phyloP scores from a whole-genome alignment of 768 basidiomycete species.

The Daedalea quercina region DNA sequence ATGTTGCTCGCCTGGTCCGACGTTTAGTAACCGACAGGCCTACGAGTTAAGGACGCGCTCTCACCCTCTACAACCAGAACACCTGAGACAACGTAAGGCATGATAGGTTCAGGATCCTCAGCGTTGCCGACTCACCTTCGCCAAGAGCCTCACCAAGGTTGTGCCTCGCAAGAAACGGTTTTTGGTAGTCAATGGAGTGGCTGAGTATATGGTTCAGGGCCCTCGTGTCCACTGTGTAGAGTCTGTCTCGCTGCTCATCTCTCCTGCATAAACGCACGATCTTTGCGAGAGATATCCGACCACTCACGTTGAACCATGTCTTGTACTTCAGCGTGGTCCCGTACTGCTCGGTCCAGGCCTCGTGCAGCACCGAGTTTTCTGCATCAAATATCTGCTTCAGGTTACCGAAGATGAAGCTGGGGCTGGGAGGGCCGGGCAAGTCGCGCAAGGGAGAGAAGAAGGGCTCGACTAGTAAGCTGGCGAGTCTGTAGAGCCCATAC shows the following conservation, averaged over 20 bases:
- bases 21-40: too few species aligned
- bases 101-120: not conserved
- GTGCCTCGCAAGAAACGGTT: conserved; percentile 35
- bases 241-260: not conserved
- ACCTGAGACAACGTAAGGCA: conserved; percentile 31
- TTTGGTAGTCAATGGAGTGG: conserved; percentile 51
- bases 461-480: not conserved
- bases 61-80: conserved; percentile 38
- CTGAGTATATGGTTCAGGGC: conserved; percentile 64
- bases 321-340: conserved; percentile 9
- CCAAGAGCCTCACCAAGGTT: conserved; percentile 36
- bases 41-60: not conserved
- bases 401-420: conserved; percentile 44
- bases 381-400: conserved; percentile 36
- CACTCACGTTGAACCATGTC: conserved; percentile 6
- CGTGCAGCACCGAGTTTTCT: conserved; percentile 25
- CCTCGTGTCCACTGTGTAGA: conserved; percentile 39
- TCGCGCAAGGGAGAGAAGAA: conserved; percentile 32
- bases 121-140: conserved; percentile 29
- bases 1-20: conserved; percentile 25
- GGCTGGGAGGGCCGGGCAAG: conserved; percentile 43
- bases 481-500: not conserved
- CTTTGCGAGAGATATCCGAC: not conserved
- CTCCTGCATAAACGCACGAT: not conserved
- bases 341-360: conserved; percentile 10